A percentile compares a stretch with the other conserved stretches of the same genome.
These are phyloP conservation scores for Termitomyces bulborhizus DNA, from an alignment of 768 basidiomycete species.

Conservation along the genomic window DNA sequence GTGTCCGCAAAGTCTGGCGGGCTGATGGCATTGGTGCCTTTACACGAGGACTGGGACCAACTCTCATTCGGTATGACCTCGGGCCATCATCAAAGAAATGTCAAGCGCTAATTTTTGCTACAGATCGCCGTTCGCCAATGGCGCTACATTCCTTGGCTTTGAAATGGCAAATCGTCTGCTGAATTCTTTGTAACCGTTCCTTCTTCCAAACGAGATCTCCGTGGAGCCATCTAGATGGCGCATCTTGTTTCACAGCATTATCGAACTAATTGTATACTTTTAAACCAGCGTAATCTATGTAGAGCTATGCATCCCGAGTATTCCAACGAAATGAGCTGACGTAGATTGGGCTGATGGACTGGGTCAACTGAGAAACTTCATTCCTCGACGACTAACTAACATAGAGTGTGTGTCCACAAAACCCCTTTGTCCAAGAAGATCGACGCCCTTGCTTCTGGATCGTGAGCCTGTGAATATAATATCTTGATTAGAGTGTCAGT, in stretches of 20 bases:
- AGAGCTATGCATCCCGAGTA: not conserved
- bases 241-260: not conserved
- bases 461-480: slow-evolving; percentile 43
- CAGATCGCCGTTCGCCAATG: slow-evolving; percentile 94
- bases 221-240: not conserved
- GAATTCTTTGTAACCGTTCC: slow-evolving; percentile 24
- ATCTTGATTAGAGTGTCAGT: slow-evolving; percentile 32
- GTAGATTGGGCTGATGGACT: not conserved
- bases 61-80: slow-evolving; percentile 70
- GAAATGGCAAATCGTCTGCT: slow-evolving; percentile 82
- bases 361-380: not conserved
- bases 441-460: slow-evolving; percentile 39
- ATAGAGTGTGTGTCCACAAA: slow-evolving; percentile 36
- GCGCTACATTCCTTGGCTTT: slow-evolving; percentile 93
- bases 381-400: not conserved
- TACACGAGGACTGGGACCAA: slow-evolving; percentile 86
- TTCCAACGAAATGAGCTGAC: not conserved
- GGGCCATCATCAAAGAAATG: not conserved
- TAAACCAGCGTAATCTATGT: not conserved
- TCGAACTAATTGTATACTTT: not conserved
- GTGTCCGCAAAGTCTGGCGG: slow-evolving; percentile 75
- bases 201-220: not conserved
- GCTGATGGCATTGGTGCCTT: slow-evolving; percentile 84
- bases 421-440: slow-evolving; percentile 46
- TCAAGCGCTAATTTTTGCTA: not conserved